Evolutionary conservation across 352 stramenopile species (phyloP), one percentile per base, ranked within the genome.

Genomic region (Globisporangium alternatum): DNA sequence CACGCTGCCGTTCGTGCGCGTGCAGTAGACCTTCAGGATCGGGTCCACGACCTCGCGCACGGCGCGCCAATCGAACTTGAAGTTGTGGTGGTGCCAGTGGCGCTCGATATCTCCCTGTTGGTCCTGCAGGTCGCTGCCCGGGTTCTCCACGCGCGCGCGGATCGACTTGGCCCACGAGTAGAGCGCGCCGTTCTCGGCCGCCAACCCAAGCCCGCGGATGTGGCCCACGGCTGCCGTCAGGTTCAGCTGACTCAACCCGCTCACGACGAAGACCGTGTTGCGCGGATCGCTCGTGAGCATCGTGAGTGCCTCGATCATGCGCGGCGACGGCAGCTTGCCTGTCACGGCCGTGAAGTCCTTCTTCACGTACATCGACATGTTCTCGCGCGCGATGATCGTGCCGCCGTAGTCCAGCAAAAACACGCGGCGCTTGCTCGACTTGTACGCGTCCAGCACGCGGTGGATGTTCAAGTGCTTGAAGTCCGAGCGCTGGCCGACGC

Each of bases 261-360:
- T 98, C 25, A 99, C 91, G n/a, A 99, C 93, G 73, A 98, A 98
- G n/a, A 99, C 92, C 3, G 90, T 97, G 82, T 99, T 99, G 33
- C 78, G 76, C 19, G 90, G 88, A 65, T 99, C 96, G 37, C 80
- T 68, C 43, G 88, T 96, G 12, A 99, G 77, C 65, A 85, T 77
- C 13, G 77, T 74, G 56, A 99, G 63, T 0, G 95, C 90, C 13
- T 97, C 78, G 37, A 98, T 82, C 70, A 98, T 97, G 28, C 85
- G 71, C 39, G 71, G 71, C 37, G 91, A 93, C 25, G 96, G 96
- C 59, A 94, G 89, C 68, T 97, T 97, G 39, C 92, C 95, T 22
- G 86, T 97, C n/a, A 97, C 93, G 21, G 90, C 94, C 13, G 96
- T 95, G 63, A 99, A 98, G 71, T 95, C 83, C 62, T 97, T 94